Evolutionary conservation across 345 rosid genomes (phyloP).

Genomic region (Gossypium ekmanianum): DNA sequence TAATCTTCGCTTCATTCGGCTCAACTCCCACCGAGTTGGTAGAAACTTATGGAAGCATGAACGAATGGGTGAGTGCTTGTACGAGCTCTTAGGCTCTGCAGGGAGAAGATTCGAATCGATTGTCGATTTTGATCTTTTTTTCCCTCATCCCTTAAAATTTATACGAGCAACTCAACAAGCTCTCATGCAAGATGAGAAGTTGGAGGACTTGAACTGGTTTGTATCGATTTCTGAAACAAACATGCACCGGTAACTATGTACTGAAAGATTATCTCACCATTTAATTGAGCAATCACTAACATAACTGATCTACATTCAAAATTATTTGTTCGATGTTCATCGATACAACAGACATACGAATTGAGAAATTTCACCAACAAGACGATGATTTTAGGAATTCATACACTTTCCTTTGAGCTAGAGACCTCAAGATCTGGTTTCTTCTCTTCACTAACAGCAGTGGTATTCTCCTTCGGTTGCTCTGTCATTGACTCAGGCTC

Average conservation of each 20-base stretch:
- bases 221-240: neutral
- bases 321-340: conserved; percentile 21
- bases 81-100: no score
- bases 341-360: neutral
- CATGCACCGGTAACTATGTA: neutral
- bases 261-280: neutral
- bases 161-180: neutral
- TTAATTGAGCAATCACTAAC: neutral
- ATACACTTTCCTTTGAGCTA: conserved; percentile 67
- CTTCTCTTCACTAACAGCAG: conserved; percentile 40
- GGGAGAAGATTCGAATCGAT: neutral
- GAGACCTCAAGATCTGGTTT: conserved; percentile 45
- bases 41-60: no score
- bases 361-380: conserved; percentile 11
- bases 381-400: conserved; percentile 29
- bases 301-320: conserved; percentile 18
- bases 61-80: no score
- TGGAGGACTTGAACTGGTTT: neutral
- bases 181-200: neutral
- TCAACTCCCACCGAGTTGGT: no score
- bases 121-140: neutral
- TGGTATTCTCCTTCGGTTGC: conserved; percentile 34
- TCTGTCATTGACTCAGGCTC: conserved; percentile 53
- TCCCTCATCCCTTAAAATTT: neutral
- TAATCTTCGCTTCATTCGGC: no score